A percentile compares a stretch with the other conserved stretches of the same genome.
Evolutionary conservation across 2,329 filamentous ascomycete species (phyloP).

Genomic region (Leptographium lundbergii): DNA sequence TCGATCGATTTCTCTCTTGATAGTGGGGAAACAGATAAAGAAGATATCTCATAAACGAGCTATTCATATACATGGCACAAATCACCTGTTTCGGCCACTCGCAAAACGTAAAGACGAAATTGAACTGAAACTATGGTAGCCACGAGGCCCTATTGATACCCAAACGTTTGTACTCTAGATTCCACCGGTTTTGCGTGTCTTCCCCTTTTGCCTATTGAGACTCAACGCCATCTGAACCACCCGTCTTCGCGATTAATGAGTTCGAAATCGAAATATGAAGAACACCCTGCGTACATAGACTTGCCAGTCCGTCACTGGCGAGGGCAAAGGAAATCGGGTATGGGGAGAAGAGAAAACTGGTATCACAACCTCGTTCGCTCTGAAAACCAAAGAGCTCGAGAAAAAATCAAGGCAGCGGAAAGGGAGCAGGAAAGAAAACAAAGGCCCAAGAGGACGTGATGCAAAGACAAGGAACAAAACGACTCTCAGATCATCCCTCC

Average conservation of each 20-base stretch:
- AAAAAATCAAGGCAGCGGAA: not conserved
- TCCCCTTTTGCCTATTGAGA: not conserved
- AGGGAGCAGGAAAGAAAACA: not conserved
- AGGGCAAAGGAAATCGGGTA: slow-evolving; percentile 1
- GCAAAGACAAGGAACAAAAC: not conserved
- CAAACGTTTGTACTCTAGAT: not conserved
- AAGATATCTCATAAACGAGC: too few species aligned
- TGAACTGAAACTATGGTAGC: not conserved
- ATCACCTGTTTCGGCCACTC: too few species aligned
- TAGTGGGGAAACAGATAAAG: not conserved
- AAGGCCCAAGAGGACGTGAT: not conserved
- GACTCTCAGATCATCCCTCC: slow-evolving; percentile 21
- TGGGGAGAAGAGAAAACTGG: slow-evolving; percentile 11
- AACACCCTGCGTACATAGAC: not conserved
- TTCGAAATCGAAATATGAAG: not conserved
- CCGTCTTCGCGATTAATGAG: not conserved
- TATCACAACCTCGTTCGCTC: slow-evolving; percentile 16
- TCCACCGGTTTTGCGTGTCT: not conserved
- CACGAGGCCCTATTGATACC: not conserved
- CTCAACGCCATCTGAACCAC: slow-evolving; percentile 1
- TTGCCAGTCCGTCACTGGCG: not conserved
- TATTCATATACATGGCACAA: too few species aligned
- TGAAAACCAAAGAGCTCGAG: not conserved
- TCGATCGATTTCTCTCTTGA: not conserved
- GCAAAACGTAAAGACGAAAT: not conserved